A percentile compares a stretch with the other conserved stretches of the same genome.
Conservation (phyloP, 2,329 filamentous ascomycete genomes). For the Orbilia javanica region DNA sequence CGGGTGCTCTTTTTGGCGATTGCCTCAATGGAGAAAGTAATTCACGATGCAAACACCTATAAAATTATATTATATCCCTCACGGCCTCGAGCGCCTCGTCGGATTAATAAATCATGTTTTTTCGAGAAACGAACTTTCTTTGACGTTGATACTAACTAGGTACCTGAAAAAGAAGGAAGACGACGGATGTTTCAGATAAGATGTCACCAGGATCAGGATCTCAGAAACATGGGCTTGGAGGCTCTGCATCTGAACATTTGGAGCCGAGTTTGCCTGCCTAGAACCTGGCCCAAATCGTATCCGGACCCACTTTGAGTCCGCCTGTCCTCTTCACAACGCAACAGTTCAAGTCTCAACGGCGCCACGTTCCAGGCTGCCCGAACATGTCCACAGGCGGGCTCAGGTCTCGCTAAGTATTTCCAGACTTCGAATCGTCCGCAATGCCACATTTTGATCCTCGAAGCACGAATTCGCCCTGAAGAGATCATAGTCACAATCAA, state of each 20-base stretch:
- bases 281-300: neutral
- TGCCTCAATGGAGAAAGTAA: too few species aligned
- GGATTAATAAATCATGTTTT: neutral
- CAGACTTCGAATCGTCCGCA: neutral
- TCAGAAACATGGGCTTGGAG: slow-evolving; percentile 5
- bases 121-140: neutral
- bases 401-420: slow-evolving; percentile 41
- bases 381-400: neutral
- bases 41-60: neutral
- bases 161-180: neutral
- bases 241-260: slow-evolving; percentile 20
- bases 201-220: neutral
- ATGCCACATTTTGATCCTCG: neutral
- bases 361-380: slow-evolving; percentile 38
- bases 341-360: neutral
- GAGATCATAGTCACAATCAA: neutral
- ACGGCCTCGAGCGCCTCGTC: too few species aligned
- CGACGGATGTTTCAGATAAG: slow-evolving; percentile 38
- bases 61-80: too few species aligned
- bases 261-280: slow-evolving; percentile 11
- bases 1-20: neutral
- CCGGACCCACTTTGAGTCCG: neutral
- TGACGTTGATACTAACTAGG: neutral
- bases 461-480: neutral
- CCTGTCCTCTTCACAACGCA: neutral